Conservation (phyloP, 2,329 filamentous ascomycete species). For the Endothia cerciana region DNA sequence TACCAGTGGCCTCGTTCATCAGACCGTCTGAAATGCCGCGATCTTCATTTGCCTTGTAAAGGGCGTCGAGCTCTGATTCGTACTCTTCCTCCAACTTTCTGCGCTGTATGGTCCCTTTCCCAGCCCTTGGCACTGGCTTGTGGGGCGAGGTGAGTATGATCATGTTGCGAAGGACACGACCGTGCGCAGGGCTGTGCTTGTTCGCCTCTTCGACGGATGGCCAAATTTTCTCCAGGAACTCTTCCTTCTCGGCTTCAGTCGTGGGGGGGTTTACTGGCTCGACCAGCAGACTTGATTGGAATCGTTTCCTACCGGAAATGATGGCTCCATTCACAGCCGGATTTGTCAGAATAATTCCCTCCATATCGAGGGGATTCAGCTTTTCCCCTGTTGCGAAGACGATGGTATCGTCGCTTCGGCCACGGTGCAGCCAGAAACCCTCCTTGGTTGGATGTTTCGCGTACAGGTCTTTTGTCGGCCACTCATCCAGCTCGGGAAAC, state of each 20-base stretch:
- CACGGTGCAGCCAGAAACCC: constrained; percentile 36
- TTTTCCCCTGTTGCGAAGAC: constrained; percentile 25
- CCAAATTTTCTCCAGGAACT: constrained; percentile 13
- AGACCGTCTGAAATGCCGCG: neutral
- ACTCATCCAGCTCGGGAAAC: constrained; percentile 37
- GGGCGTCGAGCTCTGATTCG: constrained; percentile 47
- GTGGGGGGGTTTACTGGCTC: constrained; percentile 7
- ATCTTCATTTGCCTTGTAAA: constrained; percentile 35
- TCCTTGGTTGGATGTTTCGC: constrained; percentile 33
- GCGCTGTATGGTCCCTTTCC: constrained; percentile 52
- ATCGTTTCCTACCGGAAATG: constrained; percentile 10
- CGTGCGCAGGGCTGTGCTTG: constrained; percentile 43
- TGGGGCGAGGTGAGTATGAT: constrained; percentile 43
- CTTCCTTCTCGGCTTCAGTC: constrained; percentile 1
- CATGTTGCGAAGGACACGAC: constrained; percentile 46
- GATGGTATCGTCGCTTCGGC: constrained; percentile 33
- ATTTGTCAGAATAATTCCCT: constrained; percentile 14
- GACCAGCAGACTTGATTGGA: constrained; percentile 21
- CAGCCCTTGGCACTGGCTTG: constrained; percentile 48
- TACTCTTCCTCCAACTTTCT: constrained; percentile 44
- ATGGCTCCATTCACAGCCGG: constrained; percentile 17
- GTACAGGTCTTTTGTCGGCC: constrained; percentile 42
- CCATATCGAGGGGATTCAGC: constrained; percentile 24
- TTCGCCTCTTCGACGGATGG: constrained; percentile 17
- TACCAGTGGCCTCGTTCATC: neutral